Conservation (phyloP, 2,329 filamentous ascomycete species). For the Paradendryphiella salina region DNA sequence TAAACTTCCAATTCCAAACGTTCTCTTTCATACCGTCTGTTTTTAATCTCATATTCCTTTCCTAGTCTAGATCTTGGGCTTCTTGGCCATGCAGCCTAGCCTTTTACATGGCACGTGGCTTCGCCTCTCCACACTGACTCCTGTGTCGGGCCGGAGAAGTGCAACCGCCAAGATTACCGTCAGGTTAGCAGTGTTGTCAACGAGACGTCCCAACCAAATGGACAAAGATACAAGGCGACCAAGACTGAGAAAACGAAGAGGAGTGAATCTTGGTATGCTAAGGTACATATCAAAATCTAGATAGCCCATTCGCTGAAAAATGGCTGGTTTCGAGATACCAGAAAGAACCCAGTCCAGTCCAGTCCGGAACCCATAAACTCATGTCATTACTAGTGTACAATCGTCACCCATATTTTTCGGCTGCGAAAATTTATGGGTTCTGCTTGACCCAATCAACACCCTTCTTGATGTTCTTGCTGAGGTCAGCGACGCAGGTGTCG, state of each 20-base stretch:
- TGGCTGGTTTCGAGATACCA: slow-evolving; percentile 18
- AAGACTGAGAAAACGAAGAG: neutral
- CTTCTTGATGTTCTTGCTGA: slow-evolving; percentile 95
- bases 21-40: no score
- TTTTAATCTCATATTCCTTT: no score
- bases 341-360: slow-evolving; percentile 26
- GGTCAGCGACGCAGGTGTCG: slow-evolving; percentile 78
- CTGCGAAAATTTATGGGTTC: slow-evolving; percentile 50
- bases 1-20: no score
- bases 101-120: no score
- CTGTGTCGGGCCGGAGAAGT: no score
- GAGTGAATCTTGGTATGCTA: slow-evolving; percentile 26
- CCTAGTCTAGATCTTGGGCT: no score
- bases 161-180: no score
- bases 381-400: slow-evolving; percentile 40
- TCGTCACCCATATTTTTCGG: slow-evolving; percentile 6
- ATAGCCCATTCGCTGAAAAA: slow-evolving; percentile 22
- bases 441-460: slow-evolving; percentile 69
- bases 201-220: neutral
- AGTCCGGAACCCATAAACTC: slow-evolving; percentile 25
- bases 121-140: no score
- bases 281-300: slow-evolving; percentile 29
- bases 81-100: no score
- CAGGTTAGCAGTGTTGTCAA: no score
- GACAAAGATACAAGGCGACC: neutral